A percentile compares a stretch with the other conserved stretches of the same genome.
Conservation (phyloP, 1,139 yeast genomes). For the Yamadazyma friedrichii region DNA sequence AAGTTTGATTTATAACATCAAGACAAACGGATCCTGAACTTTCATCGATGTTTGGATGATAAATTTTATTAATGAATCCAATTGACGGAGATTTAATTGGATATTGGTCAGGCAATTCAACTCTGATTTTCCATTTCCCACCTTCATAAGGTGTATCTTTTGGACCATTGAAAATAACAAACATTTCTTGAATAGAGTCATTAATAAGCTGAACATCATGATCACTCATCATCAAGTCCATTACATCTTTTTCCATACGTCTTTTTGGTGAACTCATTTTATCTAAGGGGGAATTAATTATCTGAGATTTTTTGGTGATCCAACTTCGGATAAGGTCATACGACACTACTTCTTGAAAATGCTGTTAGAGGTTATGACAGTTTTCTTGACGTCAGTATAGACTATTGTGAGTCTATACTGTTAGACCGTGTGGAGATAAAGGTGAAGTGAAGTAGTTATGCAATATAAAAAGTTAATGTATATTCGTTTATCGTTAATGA, state of each 20-base stretch:
- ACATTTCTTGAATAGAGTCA: constrained; percentile 89
- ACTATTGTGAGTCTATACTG: too few species aligned
- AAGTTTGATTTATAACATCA: constrained; percentile 95
- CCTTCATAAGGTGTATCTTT: constrained; percentile 85
- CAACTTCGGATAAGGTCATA: constrained; percentile 10
- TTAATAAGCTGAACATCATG: constrained; percentile 83
- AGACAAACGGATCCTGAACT: constrained; percentile 91
- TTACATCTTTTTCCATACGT: constrained; percentile 94
- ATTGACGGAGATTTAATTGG: constrained; percentile 96
- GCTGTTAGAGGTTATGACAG: background rate
- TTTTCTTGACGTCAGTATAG: background rate
- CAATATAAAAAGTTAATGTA: too few species aligned
- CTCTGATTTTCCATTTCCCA: constrained; percentile 89
- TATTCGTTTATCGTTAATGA: too few species aligned
- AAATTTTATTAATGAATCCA: constrained; percentile 88
- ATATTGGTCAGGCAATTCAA: constrained; percentile 92
- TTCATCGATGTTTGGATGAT: constrained; percentile 92
- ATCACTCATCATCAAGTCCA: constrained; percentile 96
- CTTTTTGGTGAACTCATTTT: constrained; percentile 71
- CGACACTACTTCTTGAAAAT: constrained; percentile 5
- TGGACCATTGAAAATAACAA: constrained; percentile 86
- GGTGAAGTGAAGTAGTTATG: too few species aligned
- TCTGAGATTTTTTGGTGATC: constrained; percentile 2
- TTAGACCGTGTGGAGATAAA: too few species aligned
- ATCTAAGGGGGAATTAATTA: constrained; percentile 1